A percentile compares a stretch with the other conserved stretches of the same genome.
Evolutionary conservation across 2,329 filamentous ascomycete genomes (phyloP).

Genomic region (Capronia americana): DNA sequence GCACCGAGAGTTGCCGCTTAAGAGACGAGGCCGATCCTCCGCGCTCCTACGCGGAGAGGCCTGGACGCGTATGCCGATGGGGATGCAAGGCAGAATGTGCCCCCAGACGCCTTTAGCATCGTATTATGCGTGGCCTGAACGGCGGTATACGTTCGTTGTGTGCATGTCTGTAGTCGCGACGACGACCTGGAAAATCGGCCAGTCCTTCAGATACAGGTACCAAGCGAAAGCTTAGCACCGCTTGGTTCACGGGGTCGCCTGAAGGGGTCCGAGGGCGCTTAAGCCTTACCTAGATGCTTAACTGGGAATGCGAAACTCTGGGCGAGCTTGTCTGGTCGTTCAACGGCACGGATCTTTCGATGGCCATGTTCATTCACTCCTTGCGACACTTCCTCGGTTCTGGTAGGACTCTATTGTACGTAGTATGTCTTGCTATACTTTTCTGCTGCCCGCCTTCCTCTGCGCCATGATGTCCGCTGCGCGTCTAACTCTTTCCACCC

Average conservation of each 20-base stretch:
- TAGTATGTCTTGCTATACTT: background rate
- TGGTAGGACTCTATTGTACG: background rate
- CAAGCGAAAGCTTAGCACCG: constrained; percentile 23
- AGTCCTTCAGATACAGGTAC: background rate
- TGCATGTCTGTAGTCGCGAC: background rate
- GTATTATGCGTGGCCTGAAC: background rate
- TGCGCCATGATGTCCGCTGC: constrained; percentile 16
- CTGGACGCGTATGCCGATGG: constrained; percentile 2
- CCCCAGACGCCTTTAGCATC: background rate
- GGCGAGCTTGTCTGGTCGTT: constrained; percentile 14
- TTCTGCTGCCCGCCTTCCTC: constrained; percentile 3
- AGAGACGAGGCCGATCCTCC: background rate
- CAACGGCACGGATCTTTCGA: no score
- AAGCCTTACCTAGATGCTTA: constrained; percentile 16
- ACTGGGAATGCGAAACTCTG: constrained; percentile 13
- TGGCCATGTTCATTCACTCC: background rate
- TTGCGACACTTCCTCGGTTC: background rate
- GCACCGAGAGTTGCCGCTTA: background rate
- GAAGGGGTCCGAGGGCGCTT: background rate
- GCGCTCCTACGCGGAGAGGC: constrained; percentile 6
- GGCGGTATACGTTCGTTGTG: background rate
- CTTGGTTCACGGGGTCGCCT: constrained; percentile 11
- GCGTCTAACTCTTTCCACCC: constrained; percentile 23
- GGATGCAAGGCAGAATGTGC: constrained; percentile 4
- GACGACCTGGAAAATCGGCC: background rate